Evolutionary conservation across 805 yeast genomes (phyloP).

Genomic region (Pichia californica): DNA sequence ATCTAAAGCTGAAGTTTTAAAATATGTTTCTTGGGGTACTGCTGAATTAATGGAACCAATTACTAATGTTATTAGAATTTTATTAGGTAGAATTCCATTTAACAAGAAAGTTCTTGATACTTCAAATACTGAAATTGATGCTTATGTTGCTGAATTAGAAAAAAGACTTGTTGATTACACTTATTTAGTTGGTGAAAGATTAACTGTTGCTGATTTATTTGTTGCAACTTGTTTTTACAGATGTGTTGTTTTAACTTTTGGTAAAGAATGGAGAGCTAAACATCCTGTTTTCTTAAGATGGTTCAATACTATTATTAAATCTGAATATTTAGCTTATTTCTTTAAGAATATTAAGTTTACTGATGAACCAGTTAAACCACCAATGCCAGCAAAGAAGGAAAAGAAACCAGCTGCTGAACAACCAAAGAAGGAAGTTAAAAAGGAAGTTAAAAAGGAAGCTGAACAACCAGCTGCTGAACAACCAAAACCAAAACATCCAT

Average conservation of each 20-base stretch:
- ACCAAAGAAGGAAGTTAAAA: conserved; percentile 35
- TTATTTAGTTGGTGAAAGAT: conserved; percentile 42
- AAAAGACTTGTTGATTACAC: conserved; percentile 41
- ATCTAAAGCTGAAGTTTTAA: conserved; percentile 61
- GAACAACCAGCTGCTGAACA: conserved; percentile 36
- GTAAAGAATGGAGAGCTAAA: conserved; percentile 42
- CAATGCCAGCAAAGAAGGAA: conserved; percentile 71
- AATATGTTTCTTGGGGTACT: conserved; percentile 75
- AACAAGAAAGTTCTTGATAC: conserved; percentile 54
- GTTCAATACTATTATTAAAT: conserved; percentile 41
- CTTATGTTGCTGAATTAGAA: conserved; percentile 43
- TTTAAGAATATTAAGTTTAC: conserved; percentile 49
- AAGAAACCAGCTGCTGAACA: conserved; percentile 34
- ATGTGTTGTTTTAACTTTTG: conserved; percentile 41
- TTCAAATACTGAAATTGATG: conserved; percentile 31
- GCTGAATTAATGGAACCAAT: conserved; percentile 49
- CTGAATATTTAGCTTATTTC: conserved; percentile 40
- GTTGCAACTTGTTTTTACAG: conserved; percentile 39
- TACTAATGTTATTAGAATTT: conserved; percentile 49
- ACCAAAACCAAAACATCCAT: conserved; percentile 88
- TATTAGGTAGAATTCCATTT: conserved; percentile 63
- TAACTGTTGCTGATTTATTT: conserved; percentile 40
- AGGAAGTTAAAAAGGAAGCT: conserved; percentile 26
- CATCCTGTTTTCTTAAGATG: conserved; percentile 50
- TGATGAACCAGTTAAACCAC: conserved; percentile 57